Evolutionary conservation across 495 filamentous ascomycete species (phyloP).

Genomic region (Penicillium roqueforti): DNA sequence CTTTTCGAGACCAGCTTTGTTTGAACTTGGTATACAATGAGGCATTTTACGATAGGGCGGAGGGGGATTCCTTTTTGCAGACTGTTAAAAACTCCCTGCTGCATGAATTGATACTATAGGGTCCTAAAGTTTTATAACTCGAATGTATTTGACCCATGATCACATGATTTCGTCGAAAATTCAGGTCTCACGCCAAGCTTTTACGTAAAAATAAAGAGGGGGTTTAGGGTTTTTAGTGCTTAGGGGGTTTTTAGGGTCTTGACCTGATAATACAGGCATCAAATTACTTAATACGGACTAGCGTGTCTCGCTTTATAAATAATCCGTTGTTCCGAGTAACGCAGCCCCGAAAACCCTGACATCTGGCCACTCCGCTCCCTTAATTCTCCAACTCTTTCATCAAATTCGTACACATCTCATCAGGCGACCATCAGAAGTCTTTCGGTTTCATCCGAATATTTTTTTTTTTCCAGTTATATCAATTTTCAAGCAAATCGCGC

Average conservation of each 20-base stretch:
- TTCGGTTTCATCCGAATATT: too few relatives aligned
- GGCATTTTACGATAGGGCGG: too few relatives aligned
- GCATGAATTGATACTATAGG: too few relatives aligned
- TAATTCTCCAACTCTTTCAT: background rate
- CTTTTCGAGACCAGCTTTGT: too few relatives aligned
- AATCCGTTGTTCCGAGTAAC: background rate
- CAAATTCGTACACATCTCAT: background rate
- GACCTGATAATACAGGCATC: background rate
- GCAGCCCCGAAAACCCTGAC: slow-evolving; percentile 10
- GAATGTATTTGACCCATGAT: too few relatives aligned
- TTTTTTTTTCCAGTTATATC: background rate
- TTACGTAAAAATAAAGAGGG: too few relatives aligned
- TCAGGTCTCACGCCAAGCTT: too few relatives aligned
- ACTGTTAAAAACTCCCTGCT: too few relatives aligned
- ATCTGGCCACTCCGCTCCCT: background rate
- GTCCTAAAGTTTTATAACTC: too few relatives aligned
- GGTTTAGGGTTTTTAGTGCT: background rate
- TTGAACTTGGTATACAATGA: too few relatives aligned
- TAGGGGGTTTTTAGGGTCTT: slow-evolving; percentile 6
- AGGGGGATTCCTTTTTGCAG: too few relatives aligned
- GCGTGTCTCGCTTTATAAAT: background rate
- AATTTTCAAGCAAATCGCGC: background rate
- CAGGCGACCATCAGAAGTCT: background rate
- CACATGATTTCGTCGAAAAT: too few relatives aligned
- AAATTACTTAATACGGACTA: background rate